Conservation (phyloP, 2,329 filamentous ascomycete species). For the Hymenoscyphus occultus region DNA sequence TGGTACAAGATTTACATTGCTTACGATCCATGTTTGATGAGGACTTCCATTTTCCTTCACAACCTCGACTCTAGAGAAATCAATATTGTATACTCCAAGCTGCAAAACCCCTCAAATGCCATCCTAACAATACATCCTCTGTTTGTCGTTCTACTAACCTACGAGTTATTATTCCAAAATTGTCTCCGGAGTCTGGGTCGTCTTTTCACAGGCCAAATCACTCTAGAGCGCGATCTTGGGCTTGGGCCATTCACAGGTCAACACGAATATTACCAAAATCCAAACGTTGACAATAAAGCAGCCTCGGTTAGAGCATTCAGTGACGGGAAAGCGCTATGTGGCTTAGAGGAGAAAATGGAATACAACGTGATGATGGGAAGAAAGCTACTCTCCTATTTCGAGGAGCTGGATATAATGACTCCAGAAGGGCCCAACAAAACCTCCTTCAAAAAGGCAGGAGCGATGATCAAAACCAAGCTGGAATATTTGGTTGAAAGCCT, state of each 20-base stretch:
- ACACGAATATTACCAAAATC: not conserved
- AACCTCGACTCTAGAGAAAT: not conserved
- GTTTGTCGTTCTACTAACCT: not conserved
- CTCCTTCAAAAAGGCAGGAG: not conserved
- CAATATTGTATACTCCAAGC: not conserved
- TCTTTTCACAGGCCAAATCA: not conserved
- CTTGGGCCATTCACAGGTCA: not conserved
- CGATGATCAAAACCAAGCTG: not conserved
- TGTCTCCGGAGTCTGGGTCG: not conserved
- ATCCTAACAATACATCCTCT: not conserved
- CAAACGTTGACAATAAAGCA: not conserved
- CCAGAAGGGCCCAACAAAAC: not conserved
- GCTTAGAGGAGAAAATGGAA: constrained; percentile 5
- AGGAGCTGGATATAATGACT: not conserved
- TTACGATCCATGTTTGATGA: not conserved
- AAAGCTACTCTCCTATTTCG: constrained; percentile 5
- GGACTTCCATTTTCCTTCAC: not conserved
- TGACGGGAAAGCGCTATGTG: constrained; percentile 5
- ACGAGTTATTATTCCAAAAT: not conserved
- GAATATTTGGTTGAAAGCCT: not conserved
- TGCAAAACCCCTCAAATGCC: not conserved
- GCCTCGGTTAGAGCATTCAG: not conserved
- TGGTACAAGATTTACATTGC: not conserved
- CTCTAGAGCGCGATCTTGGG: not conserved
- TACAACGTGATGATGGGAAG: constrained; percentile 7